Evolutionary conservation across 768 basidiomycete genomes (phyloP).

Genomic region (Pleurotus salmoneostramineus): DNA sequence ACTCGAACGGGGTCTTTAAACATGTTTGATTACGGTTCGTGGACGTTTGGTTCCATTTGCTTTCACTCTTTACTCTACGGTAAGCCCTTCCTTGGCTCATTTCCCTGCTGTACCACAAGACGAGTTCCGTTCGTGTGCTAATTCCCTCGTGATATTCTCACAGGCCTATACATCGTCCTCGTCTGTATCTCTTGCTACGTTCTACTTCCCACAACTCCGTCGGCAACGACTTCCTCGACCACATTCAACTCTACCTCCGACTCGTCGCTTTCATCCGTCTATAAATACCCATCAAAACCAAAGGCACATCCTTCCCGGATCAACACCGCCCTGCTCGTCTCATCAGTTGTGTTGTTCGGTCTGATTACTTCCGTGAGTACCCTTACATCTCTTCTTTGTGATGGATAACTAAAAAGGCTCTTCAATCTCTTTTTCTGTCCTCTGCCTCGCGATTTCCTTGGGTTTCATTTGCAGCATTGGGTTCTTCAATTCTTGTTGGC

Average conservation of each 20-base stretch:
- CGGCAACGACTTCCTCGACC: too few relatives aligned
- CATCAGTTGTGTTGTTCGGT: neutral
- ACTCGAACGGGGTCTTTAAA: too few relatives aligned
- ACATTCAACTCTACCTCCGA: too few relatives aligned
- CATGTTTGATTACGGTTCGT: neutral
- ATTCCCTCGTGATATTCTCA: neutral
- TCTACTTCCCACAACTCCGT: neutral
- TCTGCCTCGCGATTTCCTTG: neutral
- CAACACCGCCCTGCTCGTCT: neutral
- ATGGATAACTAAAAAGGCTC: too few relatives aligned
- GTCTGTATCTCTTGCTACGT: neutral
- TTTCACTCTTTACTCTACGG: conserved; percentile 7
- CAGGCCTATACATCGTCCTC: neutral
- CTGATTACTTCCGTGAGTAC: neutral
- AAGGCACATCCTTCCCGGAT: neutral
- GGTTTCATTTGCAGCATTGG: neutral
- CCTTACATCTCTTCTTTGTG: too few relatives aligned
- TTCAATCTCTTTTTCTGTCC: too few relatives aligned
- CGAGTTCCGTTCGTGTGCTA: neutral
- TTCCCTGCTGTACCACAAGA: neutral
- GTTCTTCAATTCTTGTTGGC: neutral
- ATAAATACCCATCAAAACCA: neutral
- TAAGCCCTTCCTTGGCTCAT: conserved; percentile 11
- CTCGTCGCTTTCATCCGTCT: too few relatives aligned
- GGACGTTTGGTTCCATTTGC: neutral